Conservation (phyloP, 257 asterid species). For the Verbena officinalis region DNA sequence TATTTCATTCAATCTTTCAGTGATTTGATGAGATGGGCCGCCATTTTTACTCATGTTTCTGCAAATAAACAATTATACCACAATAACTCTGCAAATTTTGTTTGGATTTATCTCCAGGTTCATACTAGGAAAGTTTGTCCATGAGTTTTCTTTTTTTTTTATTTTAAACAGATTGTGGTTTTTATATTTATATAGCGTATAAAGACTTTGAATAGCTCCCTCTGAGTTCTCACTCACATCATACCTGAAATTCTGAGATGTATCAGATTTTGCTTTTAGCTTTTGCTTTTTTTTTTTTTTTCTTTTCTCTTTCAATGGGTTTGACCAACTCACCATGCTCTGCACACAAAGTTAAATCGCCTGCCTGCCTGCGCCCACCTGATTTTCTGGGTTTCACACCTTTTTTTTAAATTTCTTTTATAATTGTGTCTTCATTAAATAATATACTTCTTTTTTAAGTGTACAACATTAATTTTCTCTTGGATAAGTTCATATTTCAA, state of each 20-base stretch:
- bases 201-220: background rate
- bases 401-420: background rate
- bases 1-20: slow-evolving; percentile 35
- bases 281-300: slow-evolving; percentile 48
- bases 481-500: slow-evolving; percentile 17
- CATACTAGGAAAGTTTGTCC: slow-evolving; percentile 36
- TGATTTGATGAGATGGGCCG: slow-evolving; percentile 74
- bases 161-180: slow-evolving; percentile 20
- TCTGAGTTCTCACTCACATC: slow-evolving; percentile 25
- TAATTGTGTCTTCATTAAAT: too few species aligned
- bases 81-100: slow-evolving; percentile 14
- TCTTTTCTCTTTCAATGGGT: slow-evolving; percentile 43
- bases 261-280: slow-evolving; percentile 50
- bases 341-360: slow-evolving; percentile 36
- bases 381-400: slow-evolving; percentile 44
- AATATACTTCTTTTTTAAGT: slow-evolving; percentile 10
- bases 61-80: background rate
- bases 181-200: slow-evolving; percentile 22
- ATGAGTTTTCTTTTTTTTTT: too few species aligned
- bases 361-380: slow-evolving; percentile 49
- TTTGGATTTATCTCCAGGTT: slow-evolving; percentile 24
- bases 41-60: slow-evolving; percentile 50
- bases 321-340: slow-evolving; percentile 63
- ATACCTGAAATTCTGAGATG: slow-evolving; percentile 52
- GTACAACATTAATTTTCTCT: slow-evolving; percentile 22